These are phyloP conservation scores for Rhodotorula sp. DNA, from an alignment of 1,284 basidiomycete genomes.

Conservation along the genomic window DNA sequence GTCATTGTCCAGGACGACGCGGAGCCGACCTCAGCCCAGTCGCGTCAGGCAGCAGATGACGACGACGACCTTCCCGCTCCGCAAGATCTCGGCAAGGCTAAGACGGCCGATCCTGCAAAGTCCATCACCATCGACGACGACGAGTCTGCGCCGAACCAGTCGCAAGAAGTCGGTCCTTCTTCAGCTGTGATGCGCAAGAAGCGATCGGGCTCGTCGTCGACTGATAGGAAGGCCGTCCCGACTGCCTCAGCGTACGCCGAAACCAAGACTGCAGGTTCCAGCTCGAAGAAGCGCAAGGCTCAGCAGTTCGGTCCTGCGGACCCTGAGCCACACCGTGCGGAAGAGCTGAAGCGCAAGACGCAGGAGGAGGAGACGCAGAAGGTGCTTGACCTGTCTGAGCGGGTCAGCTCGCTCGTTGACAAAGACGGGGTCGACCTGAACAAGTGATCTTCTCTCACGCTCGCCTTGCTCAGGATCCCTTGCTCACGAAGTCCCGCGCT, in stretches of 20 bases:
- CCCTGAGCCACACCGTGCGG: constrained; percentile 1
- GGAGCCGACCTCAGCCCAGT: no score
- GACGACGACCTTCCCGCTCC: no score
- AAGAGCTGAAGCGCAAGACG: background rate
- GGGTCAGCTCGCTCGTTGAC: background rate
- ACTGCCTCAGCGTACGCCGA: background rate
- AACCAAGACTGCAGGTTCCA: background rate
- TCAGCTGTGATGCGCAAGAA: background rate
- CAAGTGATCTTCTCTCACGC: background rate
- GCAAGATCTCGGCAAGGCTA: no score
- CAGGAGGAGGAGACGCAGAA: background rate
- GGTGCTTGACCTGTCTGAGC: background rate
- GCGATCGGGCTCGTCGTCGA: no score
- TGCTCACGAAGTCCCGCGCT: no score
- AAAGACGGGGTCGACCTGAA: background rate
- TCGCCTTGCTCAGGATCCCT: background rate
- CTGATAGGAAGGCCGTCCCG: no score
- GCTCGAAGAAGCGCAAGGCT: background rate
- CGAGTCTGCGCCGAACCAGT: no score
- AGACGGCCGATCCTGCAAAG: no score
- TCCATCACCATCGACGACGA: no score
- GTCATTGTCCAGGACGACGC: no score
- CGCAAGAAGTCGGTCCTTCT: background rate
- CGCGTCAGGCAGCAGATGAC: no score
- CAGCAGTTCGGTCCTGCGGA: constrained; percentile 4